Base-by-base conservation (phyloP, 2,329 filamentous ascomycete genomes). In the Colletotrichum filicis region DNA sequence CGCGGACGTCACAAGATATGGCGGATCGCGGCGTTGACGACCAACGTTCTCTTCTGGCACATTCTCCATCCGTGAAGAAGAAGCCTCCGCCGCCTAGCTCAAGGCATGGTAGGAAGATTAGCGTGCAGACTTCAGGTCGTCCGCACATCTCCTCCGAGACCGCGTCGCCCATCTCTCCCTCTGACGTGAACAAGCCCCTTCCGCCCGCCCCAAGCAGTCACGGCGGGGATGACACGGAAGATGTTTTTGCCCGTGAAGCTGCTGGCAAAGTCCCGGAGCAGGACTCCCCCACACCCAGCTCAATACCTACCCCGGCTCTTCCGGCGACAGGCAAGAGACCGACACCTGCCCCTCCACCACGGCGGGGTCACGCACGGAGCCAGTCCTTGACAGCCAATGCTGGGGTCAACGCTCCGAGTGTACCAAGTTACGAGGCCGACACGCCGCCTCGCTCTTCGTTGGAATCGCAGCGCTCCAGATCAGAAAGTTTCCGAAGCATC, bases 51-150 rank as follows among this genome's bases (percentile, higher is more conserved):
- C 79, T 81, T 60, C 78, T 85, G 57, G 19, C 76, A 63, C 79
- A 79, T 37, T 73, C 79, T 24, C 78, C 79, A 64, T 79, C 84
- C 53, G 83, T 87, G 75, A 93, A 92, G 79, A 91, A 90, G 81
- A 92, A 93, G 16, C 93, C 94, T 5, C 92, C 93, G 7, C 93
- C 93, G 26, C 87, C 87, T 12, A 94, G 89, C 79, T 95, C 93
- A 64, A 90, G 93, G 67, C 93, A 95, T 82, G 94, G 94, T 5
- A 95, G 93, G 81, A 87, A 92, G 22, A 93, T 96, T 75, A 90
- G 87, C 75, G 80, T 85, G 56, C 83, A 87, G 77, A 52, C 71
- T 22, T 65, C 58, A 42, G 69, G 63, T 26, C 64, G 64, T 6
- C 53, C 70, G 22, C 26, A 75, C 74, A 35, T 79, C 64, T 72